These are phyloP conservation scores for Hypsizygus marmoreus DNA, from an alignment of 768 basidiomycete species.

Conservation along the genomic window DNA sequence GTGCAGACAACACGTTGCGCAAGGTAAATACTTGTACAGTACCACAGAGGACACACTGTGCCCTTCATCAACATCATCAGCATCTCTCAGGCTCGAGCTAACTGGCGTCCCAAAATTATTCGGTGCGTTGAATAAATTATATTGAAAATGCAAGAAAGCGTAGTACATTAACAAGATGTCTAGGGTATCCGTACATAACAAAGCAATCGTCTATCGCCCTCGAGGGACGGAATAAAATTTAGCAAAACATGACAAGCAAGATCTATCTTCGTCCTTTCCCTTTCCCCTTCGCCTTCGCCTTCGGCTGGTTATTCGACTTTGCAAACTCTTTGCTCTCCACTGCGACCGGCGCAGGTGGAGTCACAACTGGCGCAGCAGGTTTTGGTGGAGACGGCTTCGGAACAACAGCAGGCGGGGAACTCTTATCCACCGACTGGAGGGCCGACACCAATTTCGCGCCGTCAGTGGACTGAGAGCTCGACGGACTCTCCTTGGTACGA, in stretches of 20 bases:
- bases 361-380: constrained; percentile 2
- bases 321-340: background rate
- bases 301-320: constrained; percentile 18
- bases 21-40: too few relatives aligned
- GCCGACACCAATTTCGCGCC: constrained; percentile 18
- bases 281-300: constrained; percentile 23
- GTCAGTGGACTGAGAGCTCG: constrained; percentile 15
- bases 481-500: constrained; percentile 5
- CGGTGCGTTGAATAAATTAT: too few relatives aligned
- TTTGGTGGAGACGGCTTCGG: constrained; percentile 9
- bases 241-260: too few relatives aligned
- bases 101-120: too few relatives aligned
- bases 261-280: constrained; percentile 18
- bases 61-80: too few relatives aligned
- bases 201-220: constrained; percentile 11
- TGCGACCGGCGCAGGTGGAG: background rate
- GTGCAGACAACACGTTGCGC: constrained; percentile 14
- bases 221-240: background rate
- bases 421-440: constrained; percentile 13
- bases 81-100: too few relatives aligned
- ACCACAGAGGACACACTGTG: too few relatives aligned
- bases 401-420: constrained; percentile 3
- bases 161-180: constrained; percentile 9
- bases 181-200: constrained; percentile 11
- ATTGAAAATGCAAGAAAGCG: constrained; percentile 10